These are phyloP conservation scores for Cordyceps javanica DNA, from an alignment of 2,329 filamentous ascomycete species.

Conservation along the genomic window DNA sequence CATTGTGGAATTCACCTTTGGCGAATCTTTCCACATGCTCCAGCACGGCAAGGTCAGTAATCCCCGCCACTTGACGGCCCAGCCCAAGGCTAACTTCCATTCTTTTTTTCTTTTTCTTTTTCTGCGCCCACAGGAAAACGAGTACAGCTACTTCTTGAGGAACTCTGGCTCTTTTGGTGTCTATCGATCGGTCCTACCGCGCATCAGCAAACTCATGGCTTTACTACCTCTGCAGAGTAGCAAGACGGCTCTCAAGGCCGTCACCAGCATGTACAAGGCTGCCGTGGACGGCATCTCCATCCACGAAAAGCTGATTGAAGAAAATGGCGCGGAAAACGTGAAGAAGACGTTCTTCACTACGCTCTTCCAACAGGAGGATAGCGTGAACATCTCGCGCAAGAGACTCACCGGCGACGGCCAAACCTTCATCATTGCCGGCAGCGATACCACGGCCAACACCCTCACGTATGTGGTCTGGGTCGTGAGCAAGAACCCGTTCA, in stretches of 20 bases:
- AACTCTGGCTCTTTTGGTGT: neutral
- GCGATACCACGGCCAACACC: constrained; percentile 44
- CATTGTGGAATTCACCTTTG: constrained; percentile 22
- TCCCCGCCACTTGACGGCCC: neutral
- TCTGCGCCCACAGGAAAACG: constrained; percentile 4
- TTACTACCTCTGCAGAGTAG: neutral
- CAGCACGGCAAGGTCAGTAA: constrained; percentile 1
- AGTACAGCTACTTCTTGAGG: constrained; percentile 6
- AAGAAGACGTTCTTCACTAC: constrained; percentile 30
- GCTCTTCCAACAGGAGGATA: constrained; percentile 27
- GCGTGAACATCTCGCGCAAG: constrained; percentile 16
- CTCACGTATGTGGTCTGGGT: constrained; percentile 42
- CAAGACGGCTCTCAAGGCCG: neutral
- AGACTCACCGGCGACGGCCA: constrained; percentile 35
- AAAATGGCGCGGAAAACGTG: neutral
- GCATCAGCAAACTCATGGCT: neutral
- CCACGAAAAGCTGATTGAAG: neutral
- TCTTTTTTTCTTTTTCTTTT: too few relatives aligned
- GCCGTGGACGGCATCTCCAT: neutral
- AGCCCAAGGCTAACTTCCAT: neutral
- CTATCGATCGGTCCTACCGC: neutral
- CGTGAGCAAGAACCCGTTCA: constrained; percentile 23
- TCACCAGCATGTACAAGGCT: neutral
- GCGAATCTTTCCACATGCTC: constrained; percentile 19
- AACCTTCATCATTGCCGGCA: constrained; percentile 43